Base-by-base conservation (phyloP, 768 basidiomycete species). In the Tricholoma matsutake region DNA sequence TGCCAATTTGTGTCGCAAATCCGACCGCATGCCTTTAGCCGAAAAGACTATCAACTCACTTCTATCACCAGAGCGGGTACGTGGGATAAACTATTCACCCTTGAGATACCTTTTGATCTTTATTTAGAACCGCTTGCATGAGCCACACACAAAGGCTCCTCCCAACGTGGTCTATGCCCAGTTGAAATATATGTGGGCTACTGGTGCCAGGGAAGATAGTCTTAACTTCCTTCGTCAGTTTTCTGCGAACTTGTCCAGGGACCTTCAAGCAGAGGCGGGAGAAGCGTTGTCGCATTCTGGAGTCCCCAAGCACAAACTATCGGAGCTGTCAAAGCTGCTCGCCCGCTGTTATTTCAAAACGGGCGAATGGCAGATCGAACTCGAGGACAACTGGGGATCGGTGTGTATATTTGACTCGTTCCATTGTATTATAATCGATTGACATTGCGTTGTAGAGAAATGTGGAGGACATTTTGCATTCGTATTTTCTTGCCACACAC, bases 81-180 rank as follows among this genome's bases (percentile, higher is more conserved):
- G 81, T 67, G 60, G 39, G 18, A 6, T 47, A 39, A 54, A 3
- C 34, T 53, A 31, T 18, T 9, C 7, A n/a, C 28, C 51, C 22
- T 22, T 22, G 9, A 45, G 7, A 20, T 29, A 28, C 35, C 18
- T 22, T 34, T 10, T 28, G 14, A 54, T 59, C 28, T 18, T 20
- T 11, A 32, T 28, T 9, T 39, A 22, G 29, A 43, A 10, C 16
- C 81, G 81, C 41, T 82, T 83, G 59, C 76, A 83, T 56, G 60
- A 60, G 31, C 79, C 82, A 54, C 76, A 83, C 63, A 79, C 78
- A 37, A 89, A 93, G 70, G 96, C 94, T 0, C 94, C 97, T 6
- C 96, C 96, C 1, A 88, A 94, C 64, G 96, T 99, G 58, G 92
- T 98, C 18, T 98, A 98, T 70, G 92, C 96, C 7, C 94, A 96